Percentiles rank a stretch among this genome's conserved stretches.
phyloP scores from a whole-genome alignment of 2,329 filamentous ascomycete species.

The Diplodia corticola region DNA sequence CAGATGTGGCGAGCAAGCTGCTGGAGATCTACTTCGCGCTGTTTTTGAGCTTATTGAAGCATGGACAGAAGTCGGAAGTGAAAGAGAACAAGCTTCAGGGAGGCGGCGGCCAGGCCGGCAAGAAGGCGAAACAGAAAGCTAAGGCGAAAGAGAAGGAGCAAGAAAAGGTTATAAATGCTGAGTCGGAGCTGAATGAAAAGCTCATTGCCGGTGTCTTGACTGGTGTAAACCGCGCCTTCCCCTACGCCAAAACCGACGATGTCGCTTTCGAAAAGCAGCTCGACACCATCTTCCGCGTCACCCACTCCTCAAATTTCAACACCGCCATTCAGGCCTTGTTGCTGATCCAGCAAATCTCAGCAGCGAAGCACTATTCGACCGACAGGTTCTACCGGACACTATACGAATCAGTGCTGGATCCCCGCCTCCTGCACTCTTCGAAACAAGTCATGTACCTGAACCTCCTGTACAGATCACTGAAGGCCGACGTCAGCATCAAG shows the following conservation, averaged over 20 bases:
- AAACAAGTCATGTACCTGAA: slow-evolving; percentile 97
- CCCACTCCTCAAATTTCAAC: slow-evolving; percentile 98
- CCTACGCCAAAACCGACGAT: slow-evolving; percentile 81
- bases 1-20: slow-evolving; percentile 74
- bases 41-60: slow-evolving; percentile 80
- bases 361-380: slow-evolving; percentile 74
- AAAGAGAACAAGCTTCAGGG: slow-evolving; percentile 52
- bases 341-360: slow-evolving; percentile 88
- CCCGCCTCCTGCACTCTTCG: slow-evolving; percentile 81
- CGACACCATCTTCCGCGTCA: slow-evolving; percentile 91
- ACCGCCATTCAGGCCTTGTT: slow-evolving; percentile 94
- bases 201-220: slow-evolving; percentile 88
- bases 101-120: slow-evolving; percentile 55
- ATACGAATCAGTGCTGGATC: slow-evolving; percentile 92
- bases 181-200: slow-evolving; percentile 78
- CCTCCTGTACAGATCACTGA: slow-evolving; percentile 82
- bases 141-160: slow-evolving; percentile 46
- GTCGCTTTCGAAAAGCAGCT: slow-evolving; percentile 81
- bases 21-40: slow-evolving; percentile 90
- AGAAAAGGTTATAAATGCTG: slow-evolving; percentile 44
- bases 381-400: slow-evolving; percentile 94
- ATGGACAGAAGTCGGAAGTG: slow-evolving; percentile 44
- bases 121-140: slow-evolving; percentile 52
- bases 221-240: slow-evolving; percentile 93
- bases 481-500: slow-evolving; percentile 84